Base-by-base conservation (phyloP, 1,139 yeast genomes). In the Sugiyamaella pinicola region DNA sequence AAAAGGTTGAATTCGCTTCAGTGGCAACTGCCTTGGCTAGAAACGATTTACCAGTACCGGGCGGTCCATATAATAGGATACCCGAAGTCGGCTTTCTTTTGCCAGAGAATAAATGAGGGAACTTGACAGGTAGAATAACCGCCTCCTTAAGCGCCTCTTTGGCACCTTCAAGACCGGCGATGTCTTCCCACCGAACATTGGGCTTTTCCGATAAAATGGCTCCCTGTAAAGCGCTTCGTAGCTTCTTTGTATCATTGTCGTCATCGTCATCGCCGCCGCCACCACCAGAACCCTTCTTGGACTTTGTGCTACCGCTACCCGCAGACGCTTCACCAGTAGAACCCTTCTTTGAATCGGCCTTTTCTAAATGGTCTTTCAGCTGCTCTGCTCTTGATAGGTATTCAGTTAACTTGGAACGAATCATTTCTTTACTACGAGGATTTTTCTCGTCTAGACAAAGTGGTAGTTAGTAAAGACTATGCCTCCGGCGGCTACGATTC, bases 11-110 rank as follows among this genome's bases (percentile, higher is more conserved):
- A 73, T 93, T 99, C 1, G 99, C 93, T 76, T 98, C 84, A 71
- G 93, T 93, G 50, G 99, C 99, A 24, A 93, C 99, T 0, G 99
- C 99, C 68, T 99, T 82, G 0, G 99, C 99, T 55, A 95, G 75
- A 69, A 85, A 93, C 1, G 98, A 91, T 68, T 95, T 95, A 76
- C 99, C 99, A 0, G 99, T 95, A 65, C 99, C 99, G 2, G 99
- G 99, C 12, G 99, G 99, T 0, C 99, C 99, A 69, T 90, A 95
- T 38, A 95, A 75, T 48, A 95, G 73, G 49, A 95, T 93, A 42
- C 99, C 99, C 4, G 88, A 78, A 2, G 95, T 84, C 1, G 99
- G 99, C 67, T 88, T 88, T 58, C 99, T 81, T 67, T 89, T 90
- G 0, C 99, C 99, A 9, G 86, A 88, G 73, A 93, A 93, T 56